A percentile compares a stretch with the other conserved stretches of the same genome.
These are phyloP conservation scores for Colletotrichum spinosum DNA, from an alignment of 2,329 filamentous ascomycete species.

Conservation along the genomic window DNA sequence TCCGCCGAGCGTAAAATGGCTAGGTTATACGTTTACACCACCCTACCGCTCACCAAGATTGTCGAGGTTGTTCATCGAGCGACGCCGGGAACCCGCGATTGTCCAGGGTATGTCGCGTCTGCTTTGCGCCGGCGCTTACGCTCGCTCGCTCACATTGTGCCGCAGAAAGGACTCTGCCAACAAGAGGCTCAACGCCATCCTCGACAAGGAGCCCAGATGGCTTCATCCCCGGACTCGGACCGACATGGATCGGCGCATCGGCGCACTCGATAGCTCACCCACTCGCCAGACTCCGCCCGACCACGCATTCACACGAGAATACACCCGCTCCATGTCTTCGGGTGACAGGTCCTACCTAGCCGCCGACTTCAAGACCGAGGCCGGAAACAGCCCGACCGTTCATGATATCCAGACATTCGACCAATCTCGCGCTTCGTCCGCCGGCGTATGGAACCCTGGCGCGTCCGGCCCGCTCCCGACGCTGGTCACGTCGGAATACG, in stretches of 20 bases:
- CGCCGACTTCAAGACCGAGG: conserved; percentile 34
- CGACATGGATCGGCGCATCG: conserved; percentile 64
- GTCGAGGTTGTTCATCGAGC: conserved; percentile 57
- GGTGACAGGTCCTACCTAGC: conserved; percentile 13
- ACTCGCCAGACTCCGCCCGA: conserved; percentile 42
- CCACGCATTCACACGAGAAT: conserved; percentile 13
- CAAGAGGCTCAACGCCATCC: conserved; percentile 66
- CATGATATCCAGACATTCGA: conserved; percentile 11
- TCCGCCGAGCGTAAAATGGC: conserved; percentile 65
- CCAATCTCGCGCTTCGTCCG: conserved; percentile 23
- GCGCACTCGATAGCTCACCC: conserved; percentile 55
- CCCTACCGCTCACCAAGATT: conserved; percentile 63
- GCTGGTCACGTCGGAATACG: conserved; percentile 20
- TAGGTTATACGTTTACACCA: conserved; percentile 68
- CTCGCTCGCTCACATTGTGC: conserved; percentile 35
- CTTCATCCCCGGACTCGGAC: conserved; percentile 62
- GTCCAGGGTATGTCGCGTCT: conserved; percentile 30
- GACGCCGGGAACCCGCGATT: conserved; percentile 41
- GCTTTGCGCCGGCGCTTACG: conserved; percentile 18
- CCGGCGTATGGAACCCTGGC: conserved; percentile 17
- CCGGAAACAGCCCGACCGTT: conserved; percentile 23
- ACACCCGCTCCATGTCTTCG: conserved; percentile 26
- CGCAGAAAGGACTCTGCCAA: conserved; percentile 67
- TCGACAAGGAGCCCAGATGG: conserved; percentile 70
- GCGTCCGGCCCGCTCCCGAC: conserved; percentile 22